Base-by-base conservation (phyloP, 1,139 yeast species). In the Geotrichum cucujoidarum region DNA sequence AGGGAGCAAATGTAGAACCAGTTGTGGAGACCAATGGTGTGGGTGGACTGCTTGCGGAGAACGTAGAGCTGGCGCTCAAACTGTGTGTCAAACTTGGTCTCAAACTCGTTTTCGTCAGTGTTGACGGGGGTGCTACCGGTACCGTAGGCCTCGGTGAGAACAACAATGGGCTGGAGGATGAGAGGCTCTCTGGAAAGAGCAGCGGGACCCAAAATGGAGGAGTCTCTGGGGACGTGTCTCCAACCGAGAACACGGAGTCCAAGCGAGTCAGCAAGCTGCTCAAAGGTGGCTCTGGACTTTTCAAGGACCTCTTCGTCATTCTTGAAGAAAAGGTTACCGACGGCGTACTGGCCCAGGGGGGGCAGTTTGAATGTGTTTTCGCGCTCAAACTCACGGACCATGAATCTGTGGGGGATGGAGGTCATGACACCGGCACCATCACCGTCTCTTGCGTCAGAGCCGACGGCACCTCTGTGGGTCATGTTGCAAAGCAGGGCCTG, bases 391-490 rank as follows among this genome's bases (percentile, higher is more conserved):
- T 92, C 97, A 65, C 92, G 80, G 54, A 70, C 69, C 72, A 92
- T 80, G 66, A 92, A 87, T 57, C 77, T 81, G 70, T 90, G 96
- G 37, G 97, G 97, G 55, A 92, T 81, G 38, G 95, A 84, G 46
- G 94, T 80, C 77, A 92, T 80, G 54, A 92, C 89, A 67, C 98
- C 98, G 37, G 98, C 98, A 70, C 98, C 98, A 66, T 92, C 98
- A 69, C 98, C 98, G 65, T 92, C 97, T 61, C 90, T 80, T 25
- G 97, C 95, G 64, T 89, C 95, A 41, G 95, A 81, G 30, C 88
- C 86, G 55, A 90, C 97, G 43, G 98, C 98, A 64, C 98, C 98
- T 72, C 98, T 80, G 68, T 92, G 98, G 55, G 97, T 86, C 97
- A 92, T 92, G 70, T 92, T 92, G 73, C 97, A 90, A 53, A 92